Percentiles rank a stretch among this genome's conserved stretches.
Evolutionary conservation across 2,329 filamentous ascomycete species (phyloP).

Genomic region (Cladosporium sp.): DNA sequence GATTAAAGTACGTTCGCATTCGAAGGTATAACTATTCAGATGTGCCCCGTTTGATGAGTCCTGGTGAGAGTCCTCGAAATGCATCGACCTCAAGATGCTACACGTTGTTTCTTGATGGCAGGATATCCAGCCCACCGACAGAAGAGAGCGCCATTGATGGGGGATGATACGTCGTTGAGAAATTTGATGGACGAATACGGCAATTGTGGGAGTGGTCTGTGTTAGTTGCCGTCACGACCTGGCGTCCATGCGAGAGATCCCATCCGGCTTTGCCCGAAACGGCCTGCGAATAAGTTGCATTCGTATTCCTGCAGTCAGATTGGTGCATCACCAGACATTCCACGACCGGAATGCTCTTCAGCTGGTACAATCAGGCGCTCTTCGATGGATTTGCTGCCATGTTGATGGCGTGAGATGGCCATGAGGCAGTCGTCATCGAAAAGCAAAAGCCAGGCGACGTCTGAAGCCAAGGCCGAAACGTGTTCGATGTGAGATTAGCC

Average conservation of each 20-base stretch:
- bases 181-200: constrained; percentile 10
- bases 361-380: background rate
- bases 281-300: background rate
- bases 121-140: background rate
- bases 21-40: constrained; percentile 11
- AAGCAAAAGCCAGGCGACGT: constrained; percentile 3
- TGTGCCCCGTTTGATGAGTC: background rate
- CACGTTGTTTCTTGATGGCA: background rate
- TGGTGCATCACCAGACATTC: constrained; percentile 1
- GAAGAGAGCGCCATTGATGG: background rate
- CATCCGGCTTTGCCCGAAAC: constrained; percentile 10
- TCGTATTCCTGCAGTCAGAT: constrained; percentile 7
- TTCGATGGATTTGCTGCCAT: background rate
- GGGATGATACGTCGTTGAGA: constrained; percentile 5
- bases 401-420: background rate
- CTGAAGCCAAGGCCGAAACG: constrained; percentile 9
- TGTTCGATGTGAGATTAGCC: constrained; percentile 13
- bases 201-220: constrained; percentile 13
- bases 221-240: constrained; percentile 14
- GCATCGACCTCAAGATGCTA: background rate
- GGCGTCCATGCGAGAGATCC: constrained; percentile 10
- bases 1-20: constrained; percentile 7
- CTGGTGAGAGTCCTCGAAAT: background rate
- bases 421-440: constrained; percentile 4
- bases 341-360: background rate